A percentile compares a stretch with the other conserved stretches of the same genome.
Conservation (phyloP, 2,329 filamentous ascomycete species). For the Lachnellula occidentalis region DNA sequence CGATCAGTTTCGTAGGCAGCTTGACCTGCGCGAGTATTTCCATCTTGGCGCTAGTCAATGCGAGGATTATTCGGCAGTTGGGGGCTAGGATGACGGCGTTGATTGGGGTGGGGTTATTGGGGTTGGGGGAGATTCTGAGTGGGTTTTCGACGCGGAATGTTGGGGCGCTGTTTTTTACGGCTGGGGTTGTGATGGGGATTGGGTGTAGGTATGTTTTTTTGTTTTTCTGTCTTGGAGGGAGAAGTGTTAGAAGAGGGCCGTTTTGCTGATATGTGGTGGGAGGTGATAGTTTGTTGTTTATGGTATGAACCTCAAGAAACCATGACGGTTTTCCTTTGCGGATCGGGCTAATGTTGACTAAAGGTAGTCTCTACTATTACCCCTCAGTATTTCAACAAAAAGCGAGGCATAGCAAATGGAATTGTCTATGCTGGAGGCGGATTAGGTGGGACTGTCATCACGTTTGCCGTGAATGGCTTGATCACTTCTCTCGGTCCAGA, state of each 20-base stretch:
- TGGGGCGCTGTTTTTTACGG: slow-evolving; percentile 42
- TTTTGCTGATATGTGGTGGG: not conserved
- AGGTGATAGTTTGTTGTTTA: slow-evolving; percentile 20
- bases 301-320: slow-evolving; percentile 10
- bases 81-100: slow-evolving; percentile 44
- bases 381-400: slow-evolving; percentile 49
- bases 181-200: slow-evolving; percentile 42
- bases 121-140: slow-evolving; percentile 42
- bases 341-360: not conserved
- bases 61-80: slow-evolving; percentile 43
- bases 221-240: not conserved
- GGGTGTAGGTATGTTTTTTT: slow-evolving; percentile 34
- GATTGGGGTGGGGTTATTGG: slow-evolving; percentile 45
- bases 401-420: slow-evolving; percentile 51
- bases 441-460: slow-evolving; percentile 49
- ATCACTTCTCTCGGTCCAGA: slow-evolving; percentile 40
- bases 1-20: slow-evolving; percentile 54
- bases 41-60: slow-evolving; percentile 46
- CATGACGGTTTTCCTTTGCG: not conserved
- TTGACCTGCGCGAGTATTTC: slow-evolving; percentile 46
- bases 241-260: not conserved
- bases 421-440: slow-evolving; percentile 50
- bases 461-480: slow-evolving; percentile 44
- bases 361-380: slow-evolving; percentile 44
- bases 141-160: slow-evolving; percentile 42